Base-by-base conservation (phyloP, 2,329 filamentous ascomycete species). In the Claviceps quebecensis region DNA sequence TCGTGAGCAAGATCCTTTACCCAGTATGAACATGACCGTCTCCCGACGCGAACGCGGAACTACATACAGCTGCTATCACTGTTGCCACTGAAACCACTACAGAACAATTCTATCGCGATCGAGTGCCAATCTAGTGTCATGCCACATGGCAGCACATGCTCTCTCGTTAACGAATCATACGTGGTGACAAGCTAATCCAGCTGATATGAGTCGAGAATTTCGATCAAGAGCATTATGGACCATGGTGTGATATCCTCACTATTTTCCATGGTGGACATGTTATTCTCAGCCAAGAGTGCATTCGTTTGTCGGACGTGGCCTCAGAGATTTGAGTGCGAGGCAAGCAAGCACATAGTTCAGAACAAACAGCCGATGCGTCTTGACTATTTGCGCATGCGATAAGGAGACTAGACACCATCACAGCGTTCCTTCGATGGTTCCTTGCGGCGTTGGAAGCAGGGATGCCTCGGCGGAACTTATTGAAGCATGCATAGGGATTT, bases 261-360 rank as follows among this genome's bases (percentile, higher is more conserved):
- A 34, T 34, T 34, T 3, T 17, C 77, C 77, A 8, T 63, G 75
- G 52, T 81, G 1, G 29, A 34, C 29, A 79, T 59, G 61, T 80
- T 3, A 76, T 81, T 59, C 29, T 34, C 29, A 11, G 76, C 76
- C 3, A 81, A 76, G 63, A 77, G 78, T 0, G 77, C 22, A 80
- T 81, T 52, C 80, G 77, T 0, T 76, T 73, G 1, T 78, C 75
- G 0, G 77, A 81, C 55, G 72, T 72, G 48, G 77, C 77, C 0
- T 78, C 74, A 0, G 78, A 79, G 49, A 74, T 57, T 57, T 81
- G 19, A 65, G 63, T 36, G 73, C 80, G 63, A 73, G 72, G 54
- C 66, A 70, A 0, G 77, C 77, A 5, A 0, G 77, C 77, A 5
- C 68, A 64, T 40, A 69, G 80, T 43, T 60, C 78, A 1, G 77